phyloP scores from a whole-genome alignment of 202 grass and related monocot genomes.

The Miscanthus sacchariflorus region DNA sequence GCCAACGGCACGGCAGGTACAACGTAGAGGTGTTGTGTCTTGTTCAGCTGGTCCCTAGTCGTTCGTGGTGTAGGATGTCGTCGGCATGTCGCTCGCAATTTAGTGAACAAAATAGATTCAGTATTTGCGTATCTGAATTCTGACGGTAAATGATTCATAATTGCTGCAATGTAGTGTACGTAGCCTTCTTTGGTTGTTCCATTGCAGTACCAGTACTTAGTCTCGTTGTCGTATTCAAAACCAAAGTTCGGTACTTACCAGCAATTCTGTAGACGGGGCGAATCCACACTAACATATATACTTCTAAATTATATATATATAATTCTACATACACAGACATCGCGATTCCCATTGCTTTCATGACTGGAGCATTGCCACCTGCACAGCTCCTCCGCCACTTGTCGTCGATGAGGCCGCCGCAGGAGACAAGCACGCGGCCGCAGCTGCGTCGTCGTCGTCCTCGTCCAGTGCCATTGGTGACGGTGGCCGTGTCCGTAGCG shows the following conservation, averaged over 20 bases:
- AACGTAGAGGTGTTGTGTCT: not conserved
- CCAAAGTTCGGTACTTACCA: not conserved
- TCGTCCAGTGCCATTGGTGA: not conserved
- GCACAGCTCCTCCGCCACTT: not conserved
- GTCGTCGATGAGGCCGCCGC: not conserved
- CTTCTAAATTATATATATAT: too few relatives aligned
- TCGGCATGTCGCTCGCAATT: not conserved
- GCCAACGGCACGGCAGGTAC: not conserved
- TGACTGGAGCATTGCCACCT: not conserved
- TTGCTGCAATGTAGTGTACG: too few relatives aligned
- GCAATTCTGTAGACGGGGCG: too few relatives aligned
- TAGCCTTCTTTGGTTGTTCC: too few relatives aligned
- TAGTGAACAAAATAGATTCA: not conserved
- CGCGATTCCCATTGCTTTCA: not conserved
- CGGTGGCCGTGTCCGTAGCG: not conserved
- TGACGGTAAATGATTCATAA: not conserved
- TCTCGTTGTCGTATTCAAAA: not conserved
- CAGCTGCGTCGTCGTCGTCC: not conserved
- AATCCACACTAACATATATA: too few relatives aligned
- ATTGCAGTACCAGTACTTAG: not conserved
- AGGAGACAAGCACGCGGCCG: not conserved
- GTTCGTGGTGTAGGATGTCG: not conserved
- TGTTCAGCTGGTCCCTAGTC: not conserved
- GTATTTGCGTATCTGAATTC: not conserved
- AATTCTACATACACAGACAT: not conserved